Base-by-base conservation (phyloP, 257 asterid species). In the Fraxinus americana region DNA sequence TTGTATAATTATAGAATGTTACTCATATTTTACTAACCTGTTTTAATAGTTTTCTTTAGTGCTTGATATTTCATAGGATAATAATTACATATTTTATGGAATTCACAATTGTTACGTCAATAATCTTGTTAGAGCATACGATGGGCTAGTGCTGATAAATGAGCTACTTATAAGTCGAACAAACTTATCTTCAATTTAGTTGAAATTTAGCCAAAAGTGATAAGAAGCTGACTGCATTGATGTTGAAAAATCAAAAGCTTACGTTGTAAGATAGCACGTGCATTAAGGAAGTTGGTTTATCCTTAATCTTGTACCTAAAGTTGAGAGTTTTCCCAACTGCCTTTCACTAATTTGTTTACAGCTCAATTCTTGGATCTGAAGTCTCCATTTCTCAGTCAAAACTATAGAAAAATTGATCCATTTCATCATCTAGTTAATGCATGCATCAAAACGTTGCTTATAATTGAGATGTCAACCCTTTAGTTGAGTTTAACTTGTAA, bases 271-370 rank as follows among this genome's bases (percentile, higher is more conserved):
- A 77, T 75, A 75, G 69, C 43, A 74, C 67, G 41, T 77, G 77
- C 78, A 48, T 69, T 17, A 19, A 72, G 65, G 77, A 36, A 36
- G 82, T 81, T 78, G 80, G 85, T 68, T 19, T 63, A 30, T 71
- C 77, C 25, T 77, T 36, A 63, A 70, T 23, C 39, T 35, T 68
- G 71, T 39, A 66, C 38, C 74, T 73, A 36, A 73, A 36, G 67
- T 52, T 66, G 43, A 5, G 73, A 82, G 81, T 72, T 81, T 78
- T 82, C 84, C 74, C 69, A 80, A 23, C 81, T 77, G 77, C 82
- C 72, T 70, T 73, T 23, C 39, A n/a, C 48, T 67, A 74, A 50
- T 74, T 21, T 75, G 21, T 76, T 21, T 72, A 50, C 69, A 2
- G 13, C 76, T 70, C 16, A 75, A 73, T 75, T 36, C 85, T 81